These are phyloP conservation scores for Stemphylium beticola DNA, from an alignment of 2,329 filamentous ascomycete genomes.

Conservation along the genomic window DNA sequence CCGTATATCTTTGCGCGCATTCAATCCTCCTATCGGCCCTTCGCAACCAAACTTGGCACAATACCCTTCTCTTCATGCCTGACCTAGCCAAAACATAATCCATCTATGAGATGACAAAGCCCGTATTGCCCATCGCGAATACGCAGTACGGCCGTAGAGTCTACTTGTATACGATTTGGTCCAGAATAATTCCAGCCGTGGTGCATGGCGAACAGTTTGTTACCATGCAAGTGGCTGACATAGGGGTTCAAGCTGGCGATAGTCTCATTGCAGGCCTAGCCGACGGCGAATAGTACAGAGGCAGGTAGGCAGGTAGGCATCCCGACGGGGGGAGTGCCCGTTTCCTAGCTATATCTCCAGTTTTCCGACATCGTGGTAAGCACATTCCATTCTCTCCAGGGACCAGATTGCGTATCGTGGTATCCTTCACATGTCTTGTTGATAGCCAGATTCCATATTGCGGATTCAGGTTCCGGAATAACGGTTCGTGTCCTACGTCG, in stretches of 20 bases:
- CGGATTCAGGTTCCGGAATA: not conserved
- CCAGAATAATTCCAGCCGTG: no score
- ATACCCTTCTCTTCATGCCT: not conserved
- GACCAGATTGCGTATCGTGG: not conserved
- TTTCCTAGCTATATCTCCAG: not conserved
- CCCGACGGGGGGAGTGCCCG: no score
- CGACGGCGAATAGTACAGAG: no score
- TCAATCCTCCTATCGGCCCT: not conserved
- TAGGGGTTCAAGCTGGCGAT: not conserved
- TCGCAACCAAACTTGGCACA: not conserved
- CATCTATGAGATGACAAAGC: not conserved
- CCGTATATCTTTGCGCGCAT: not conserved
- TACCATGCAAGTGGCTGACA: no score
- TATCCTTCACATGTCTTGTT: not conserved
- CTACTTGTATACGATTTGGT: not conserved
- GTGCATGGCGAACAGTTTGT: no score
- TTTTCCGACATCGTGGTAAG: not conserved
- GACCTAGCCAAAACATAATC: not conserved
- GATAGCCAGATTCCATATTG: not conserved
- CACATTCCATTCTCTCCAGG: not conserved
- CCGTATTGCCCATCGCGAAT: no score
- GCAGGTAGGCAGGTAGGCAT: not conserved
- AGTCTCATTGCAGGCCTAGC: not conserved
- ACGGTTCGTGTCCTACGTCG: not conserved
- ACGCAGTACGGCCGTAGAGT: not conserved